Evolutionary conservation across 164 flowering plant genomes (phyloP), one percentile per base, ranked within the genome.

Genomic region (Berberis vulgaris): DNA sequence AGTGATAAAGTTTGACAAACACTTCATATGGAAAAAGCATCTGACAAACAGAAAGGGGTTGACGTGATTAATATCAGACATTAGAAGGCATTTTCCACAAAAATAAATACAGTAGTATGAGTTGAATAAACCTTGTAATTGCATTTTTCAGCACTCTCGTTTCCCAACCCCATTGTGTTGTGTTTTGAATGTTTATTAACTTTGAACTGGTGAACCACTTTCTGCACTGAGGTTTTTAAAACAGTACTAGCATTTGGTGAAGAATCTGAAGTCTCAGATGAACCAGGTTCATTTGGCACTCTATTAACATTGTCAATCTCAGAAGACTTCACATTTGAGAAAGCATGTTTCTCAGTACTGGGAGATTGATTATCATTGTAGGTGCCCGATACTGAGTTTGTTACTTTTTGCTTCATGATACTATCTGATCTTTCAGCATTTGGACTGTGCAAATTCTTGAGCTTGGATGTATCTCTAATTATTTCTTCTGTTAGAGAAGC

Each of bases 1-100:
- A 84, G 47, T 66, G 70, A 69, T 88, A 88, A 58, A 90, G 89
- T 74, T 86, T 86, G 55, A 81, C 77, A 68, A 93, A 93, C 9
- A 70, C 44, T 12, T 93, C 92, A 71, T 90, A 93, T 10, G 86
- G 65, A 72, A 85, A 88, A 10, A 84, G 76, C 6, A 79, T 88
- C 97, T 90, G 86, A 46, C 69, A 67, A 67, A 52, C 4, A 70
- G 6, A 42, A 13, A 50, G 49, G 8, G n/a, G 41, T 1, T 45
- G 52, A 73, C 9, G 39, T 45, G 9, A 39, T 6, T 3, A 67
- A 43, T 42, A 39, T 54, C n/a, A 45, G 38, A 58, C 42, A 59
- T 12, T 40, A 49, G 62, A 57, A 13, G 2, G 6, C 40, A 41
- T 42, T 50, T 11, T 47, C 56, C 26, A 43, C 47, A 6, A 62